A percentile compares a stretch with the other conserved stretches of the same genome.
phyloP scores from a whole-genome alignment of 2,329 filamentous ascomycete species.

The Fusarium neocosmosporiellum region DNA sequence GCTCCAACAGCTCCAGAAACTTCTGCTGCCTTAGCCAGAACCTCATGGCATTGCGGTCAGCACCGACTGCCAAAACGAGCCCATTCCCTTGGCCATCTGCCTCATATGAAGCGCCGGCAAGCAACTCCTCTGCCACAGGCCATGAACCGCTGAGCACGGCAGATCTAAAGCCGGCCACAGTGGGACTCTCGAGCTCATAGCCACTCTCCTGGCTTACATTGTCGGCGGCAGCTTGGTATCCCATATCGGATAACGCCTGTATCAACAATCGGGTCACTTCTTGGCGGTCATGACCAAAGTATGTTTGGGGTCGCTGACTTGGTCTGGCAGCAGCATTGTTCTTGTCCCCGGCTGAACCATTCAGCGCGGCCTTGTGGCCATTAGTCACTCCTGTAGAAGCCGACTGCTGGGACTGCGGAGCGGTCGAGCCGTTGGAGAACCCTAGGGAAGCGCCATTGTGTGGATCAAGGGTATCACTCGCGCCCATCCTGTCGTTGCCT shows the following conservation, averaged over 20 bases:
- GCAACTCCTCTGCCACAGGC: conserved; percentile 83
- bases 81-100: conserved; percentile 60
- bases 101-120: conserved; percentile 67
- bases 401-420: conserved; percentile 39
- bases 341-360: conserved; percentile 60
- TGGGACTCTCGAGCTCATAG: conserved; percentile 85
- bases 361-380: conserved; percentile 62
- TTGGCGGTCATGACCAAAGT: conserved; percentile 89
- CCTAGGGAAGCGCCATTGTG: conserved; percentile 65
- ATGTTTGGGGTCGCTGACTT: conserved; percentile 54
- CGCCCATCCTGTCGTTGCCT: conserved; percentile 71
- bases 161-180: conserved; percentile 85
- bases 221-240: conserved; percentile 81
- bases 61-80: conserved; percentile 78
- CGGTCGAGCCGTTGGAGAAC: conserved; percentile 56
- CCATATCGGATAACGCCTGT: conserved; percentile 89
- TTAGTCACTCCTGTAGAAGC: conserved; percentile 52
- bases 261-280: conserved; percentile 94
- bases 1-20: conserved; percentile 89
- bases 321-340: conserved; percentile 14
- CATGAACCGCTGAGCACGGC: conserved; percentile 86
- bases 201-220: conserved; percentile 85
- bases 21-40: conserved; percentile 95
- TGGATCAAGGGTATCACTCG: conserved; percentile 61
- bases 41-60: conserved; percentile 82